phyloP scores from a whole-genome alignment of 768 basidiomycete species.

The Serendipita indica region DNA sequence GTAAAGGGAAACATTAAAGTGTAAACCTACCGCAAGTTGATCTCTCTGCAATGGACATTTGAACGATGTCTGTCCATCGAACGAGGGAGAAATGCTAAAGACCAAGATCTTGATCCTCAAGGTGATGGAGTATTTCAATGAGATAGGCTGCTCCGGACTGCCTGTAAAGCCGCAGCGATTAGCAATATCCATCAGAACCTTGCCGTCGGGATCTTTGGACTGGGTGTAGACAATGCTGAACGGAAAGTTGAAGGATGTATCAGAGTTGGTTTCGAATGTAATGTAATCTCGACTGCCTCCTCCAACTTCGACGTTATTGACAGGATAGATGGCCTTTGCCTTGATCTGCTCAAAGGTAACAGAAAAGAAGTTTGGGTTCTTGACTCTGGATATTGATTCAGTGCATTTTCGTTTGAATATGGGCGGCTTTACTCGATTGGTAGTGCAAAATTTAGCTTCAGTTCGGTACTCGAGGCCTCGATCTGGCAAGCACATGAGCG shows the following conservation, averaged over 20 bases:
- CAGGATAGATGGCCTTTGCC: conserved; percentile 59
- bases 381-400: conserved; percentile 34
- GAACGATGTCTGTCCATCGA: conserved; percentile 22
- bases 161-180: conserved; percentile 44
- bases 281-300: conserved; percentile 36
- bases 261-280: conserved; percentile 32
- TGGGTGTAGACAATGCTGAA: conserved; percentile 49
- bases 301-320: conserved; percentile 54
- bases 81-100: conserved; percentile 48
- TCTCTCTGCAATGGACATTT: background rate
- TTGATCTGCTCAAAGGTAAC: conserved; percentile 50
- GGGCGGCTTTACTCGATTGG: conserved; percentile 41
- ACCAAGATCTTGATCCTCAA: conserved; percentile 50
- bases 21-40: background rate
- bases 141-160: conserved; percentile 32
- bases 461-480: conserved; percentile 27
- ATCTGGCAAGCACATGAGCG: conserved; percentile 8
- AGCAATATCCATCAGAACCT: conserved; percentile 47
- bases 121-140: conserved; percentile 54
- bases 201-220: conserved; percentile 34
- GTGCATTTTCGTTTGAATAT: background rate
- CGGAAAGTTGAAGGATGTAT: conserved; percentile 62
- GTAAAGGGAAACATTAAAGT: background rate
- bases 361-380: conserved; percentile 69
- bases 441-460: conserved; percentile 47